Percentiles rank a stretch among this genome's conserved stretches.
These are phyloP conservation scores for Triticum monococcum DNA, from an alignment of 176 grass and related monocot genomes.

Conservation along the genomic window DNA sequence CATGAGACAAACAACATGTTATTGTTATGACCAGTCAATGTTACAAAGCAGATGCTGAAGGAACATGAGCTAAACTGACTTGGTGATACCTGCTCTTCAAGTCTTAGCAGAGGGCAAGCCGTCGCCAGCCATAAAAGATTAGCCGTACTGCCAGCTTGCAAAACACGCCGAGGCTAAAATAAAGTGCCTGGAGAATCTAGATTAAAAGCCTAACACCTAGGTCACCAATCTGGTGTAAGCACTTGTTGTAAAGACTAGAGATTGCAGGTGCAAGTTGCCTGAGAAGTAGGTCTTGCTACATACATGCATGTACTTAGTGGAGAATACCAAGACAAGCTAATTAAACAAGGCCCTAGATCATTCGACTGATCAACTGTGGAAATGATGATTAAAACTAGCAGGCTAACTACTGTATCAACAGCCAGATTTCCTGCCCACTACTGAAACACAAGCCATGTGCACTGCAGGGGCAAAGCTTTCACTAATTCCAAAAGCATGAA, in stretches of 20 bases:
- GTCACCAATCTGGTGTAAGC: constrained; percentile 17
- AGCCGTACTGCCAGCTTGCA: constrained; percentile 26
- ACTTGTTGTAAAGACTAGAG: constrained; percentile 24
- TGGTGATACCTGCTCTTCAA: constrained; percentile 1
- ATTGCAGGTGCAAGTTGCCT: constrained; percentile 18
- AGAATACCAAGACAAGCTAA: constrained; percentile 22
- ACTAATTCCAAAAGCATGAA: constrained; percentile 35
- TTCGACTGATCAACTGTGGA: constrained; percentile 27
- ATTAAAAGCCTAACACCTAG: constrained; percentile 34
- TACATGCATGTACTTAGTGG: constrained; percentile 21
- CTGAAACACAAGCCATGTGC: constrained; percentile 63
- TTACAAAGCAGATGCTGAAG: constrained; percentile 38
- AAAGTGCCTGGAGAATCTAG: constrained; percentile 35
- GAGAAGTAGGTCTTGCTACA: constrained; percentile 27
- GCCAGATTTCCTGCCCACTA: constrained; percentile 63
- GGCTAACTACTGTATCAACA: constrained; percentile 49
- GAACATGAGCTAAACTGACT: constrained; percentile 34
- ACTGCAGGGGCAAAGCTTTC: constrained; percentile 30
- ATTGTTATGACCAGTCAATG: constrained; percentile 37
- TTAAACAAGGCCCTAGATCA: constrained; percentile 31
- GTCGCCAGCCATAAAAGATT: constrained; percentile 15
- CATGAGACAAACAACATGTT: constrained; percentile 33
- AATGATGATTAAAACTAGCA: constrained; percentile 47
- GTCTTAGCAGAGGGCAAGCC: constrained; percentile 9
- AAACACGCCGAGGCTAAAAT: constrained; percentile 33